Conservation (phyloP, 1,284 basidiomycete genomes). For the Abortiporus biennis region DNA sequence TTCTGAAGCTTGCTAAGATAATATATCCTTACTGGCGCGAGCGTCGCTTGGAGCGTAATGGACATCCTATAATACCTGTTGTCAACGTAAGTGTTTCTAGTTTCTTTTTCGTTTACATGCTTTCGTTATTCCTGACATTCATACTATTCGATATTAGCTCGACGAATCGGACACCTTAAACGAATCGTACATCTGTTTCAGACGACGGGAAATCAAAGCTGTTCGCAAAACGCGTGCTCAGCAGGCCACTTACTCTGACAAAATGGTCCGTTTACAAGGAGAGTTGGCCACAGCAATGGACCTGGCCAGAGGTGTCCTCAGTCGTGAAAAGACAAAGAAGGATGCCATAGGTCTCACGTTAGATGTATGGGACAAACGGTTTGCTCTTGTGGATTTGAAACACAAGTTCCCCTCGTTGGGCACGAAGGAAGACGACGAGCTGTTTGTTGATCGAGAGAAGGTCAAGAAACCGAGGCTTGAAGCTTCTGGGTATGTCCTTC, state of each 20-base stretch:
- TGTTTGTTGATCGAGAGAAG: constrained; percentile 72
- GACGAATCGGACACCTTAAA: constrained; percentile 89
- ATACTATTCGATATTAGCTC: constrained; percentile 39
- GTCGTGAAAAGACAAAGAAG: constrained; percentile 74
- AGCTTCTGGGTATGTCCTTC: constrained; percentile 32
- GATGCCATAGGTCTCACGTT: constrained; percentile 54
- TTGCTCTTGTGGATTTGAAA: constrained; percentile 76
- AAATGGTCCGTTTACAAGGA: constrained; percentile 72
- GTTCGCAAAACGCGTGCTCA: constrained; percentile 92
- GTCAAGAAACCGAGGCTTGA: constrained; percentile 52
- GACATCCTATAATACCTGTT: constrained; percentile 25
- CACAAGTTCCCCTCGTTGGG: constrained; percentile 65
- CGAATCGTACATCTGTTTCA: constrained; percentile 98
- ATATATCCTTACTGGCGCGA: constrained; percentile 27
- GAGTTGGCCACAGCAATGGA: constrained; percentile 75
- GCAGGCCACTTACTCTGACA: constrained; percentile 85
- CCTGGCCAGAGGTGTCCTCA: constrained; percentile 62
- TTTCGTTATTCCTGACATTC: neutral
- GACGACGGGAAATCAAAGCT: constrained; percentile 91
- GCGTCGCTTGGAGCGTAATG: constrained; percentile 24
- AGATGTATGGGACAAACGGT: constrained; percentile 75
- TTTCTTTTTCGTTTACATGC: constrained; percentile 4
- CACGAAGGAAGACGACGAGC: constrained; percentile 77
- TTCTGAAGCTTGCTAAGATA: constrained; percentile 19
- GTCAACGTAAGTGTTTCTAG: constrained; percentile 22